Evolutionary conservation across 2,329 filamentous ascomycete species (phyloP).

Genomic region (Colletotrichum godetiae): DNA sequence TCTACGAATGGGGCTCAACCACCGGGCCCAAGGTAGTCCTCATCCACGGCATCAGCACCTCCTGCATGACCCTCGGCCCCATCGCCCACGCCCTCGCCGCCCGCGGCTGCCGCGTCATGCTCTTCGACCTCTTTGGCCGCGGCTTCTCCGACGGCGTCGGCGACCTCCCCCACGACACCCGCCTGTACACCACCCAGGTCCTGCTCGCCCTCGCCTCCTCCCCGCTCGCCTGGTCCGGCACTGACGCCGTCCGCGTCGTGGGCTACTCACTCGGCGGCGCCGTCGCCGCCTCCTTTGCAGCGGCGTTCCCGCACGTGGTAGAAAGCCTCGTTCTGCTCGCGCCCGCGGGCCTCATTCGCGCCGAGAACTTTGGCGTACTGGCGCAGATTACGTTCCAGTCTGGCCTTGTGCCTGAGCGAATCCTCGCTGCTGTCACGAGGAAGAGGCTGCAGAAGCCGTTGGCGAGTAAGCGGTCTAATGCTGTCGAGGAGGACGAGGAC

Average conservation of each 20-base stretch:
- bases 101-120: slow-evolving; percentile 81
- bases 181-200: slow-evolving; percentile 79
- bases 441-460: slow-evolving; percentile 62
- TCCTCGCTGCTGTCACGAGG: slow-evolving; percentile 61
- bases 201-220: slow-evolving; percentile 78
- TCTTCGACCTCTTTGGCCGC: slow-evolving; percentile 80
- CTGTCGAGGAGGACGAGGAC: slow-evolving; percentile 38
- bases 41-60: slow-evolving; percentile 86
- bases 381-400: slow-evolving; percentile 65
- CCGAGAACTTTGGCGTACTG: slow-evolving; percentile 61
- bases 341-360: slow-evolving; percentile 78
- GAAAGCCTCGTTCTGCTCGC: slow-evolving; percentile 80
- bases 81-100: slow-evolving; percentile 75
- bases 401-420: slow-evolving; percentile 63
- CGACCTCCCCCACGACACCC: slow-evolving; percentile 77
- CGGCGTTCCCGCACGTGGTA: slow-evolving; percentile 77
- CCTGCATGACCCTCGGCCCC: slow-evolving; percentile 77
- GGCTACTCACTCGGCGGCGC: slow-evolving; percentile 89
- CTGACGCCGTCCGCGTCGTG: slow-evolving; percentile 70
- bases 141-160: slow-evolving; percentile 74
- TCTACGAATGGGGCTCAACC: slow-evolving; percentile 86
- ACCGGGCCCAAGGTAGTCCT: slow-evolving; percentile 80
- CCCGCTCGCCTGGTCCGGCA: slow-evolving; percentile 73
- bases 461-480: slow-evolving; percentile 46
- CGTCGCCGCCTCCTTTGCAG: slow-evolving; percentile 79